These are phyloP conservation scores for Sporothrix dimorphospora DNA, from an alignment of 2,329 filamentous ascomycete genomes.

Conservation along the genomic window DNA sequence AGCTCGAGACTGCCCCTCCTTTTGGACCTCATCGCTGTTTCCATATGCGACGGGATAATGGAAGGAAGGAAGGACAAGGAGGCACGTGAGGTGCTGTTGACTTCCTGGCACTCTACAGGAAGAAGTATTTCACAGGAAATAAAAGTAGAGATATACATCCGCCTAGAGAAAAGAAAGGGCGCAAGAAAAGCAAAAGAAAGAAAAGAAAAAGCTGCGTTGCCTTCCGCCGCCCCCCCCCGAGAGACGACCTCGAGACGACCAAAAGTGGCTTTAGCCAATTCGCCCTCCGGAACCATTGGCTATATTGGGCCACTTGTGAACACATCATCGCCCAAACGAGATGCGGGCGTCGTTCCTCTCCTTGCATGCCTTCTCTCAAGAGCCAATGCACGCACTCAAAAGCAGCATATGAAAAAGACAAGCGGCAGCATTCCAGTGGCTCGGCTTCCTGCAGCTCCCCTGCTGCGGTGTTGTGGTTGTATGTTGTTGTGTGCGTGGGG, in stretches of 20 bases:
- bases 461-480: neutral
- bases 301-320: conserved; percentile 12
- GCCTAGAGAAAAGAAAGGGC: neutral
- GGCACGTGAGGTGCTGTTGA: neutral
- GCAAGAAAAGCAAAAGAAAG: too few species aligned
- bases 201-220: neutral
- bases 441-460: conserved; percentile 14
- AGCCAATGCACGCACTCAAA: conserved; percentile 13
- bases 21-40: neutral
- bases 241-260: neutral
- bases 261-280: conserved; percentile 20
- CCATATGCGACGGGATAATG: neutral
- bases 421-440: conserved; percentile 25
- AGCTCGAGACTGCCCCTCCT: neutral
- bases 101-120: neutral
- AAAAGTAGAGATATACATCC: neutral
- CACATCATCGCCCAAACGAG: conserved; percentile 15
- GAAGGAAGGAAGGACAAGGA: neutral
- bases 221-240: conserved; percentile 8
- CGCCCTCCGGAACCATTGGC: conserved; percentile 3
- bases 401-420: conserved; percentile 1
- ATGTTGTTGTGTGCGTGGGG: neutral
- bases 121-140: neutral
- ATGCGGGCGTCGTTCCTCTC: neutral
- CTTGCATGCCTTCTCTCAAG: neutral